phyloP scores from a whole-genome alignment of 2,329 filamentous ascomycete species.

The Sarocladium strictum region DNA sequence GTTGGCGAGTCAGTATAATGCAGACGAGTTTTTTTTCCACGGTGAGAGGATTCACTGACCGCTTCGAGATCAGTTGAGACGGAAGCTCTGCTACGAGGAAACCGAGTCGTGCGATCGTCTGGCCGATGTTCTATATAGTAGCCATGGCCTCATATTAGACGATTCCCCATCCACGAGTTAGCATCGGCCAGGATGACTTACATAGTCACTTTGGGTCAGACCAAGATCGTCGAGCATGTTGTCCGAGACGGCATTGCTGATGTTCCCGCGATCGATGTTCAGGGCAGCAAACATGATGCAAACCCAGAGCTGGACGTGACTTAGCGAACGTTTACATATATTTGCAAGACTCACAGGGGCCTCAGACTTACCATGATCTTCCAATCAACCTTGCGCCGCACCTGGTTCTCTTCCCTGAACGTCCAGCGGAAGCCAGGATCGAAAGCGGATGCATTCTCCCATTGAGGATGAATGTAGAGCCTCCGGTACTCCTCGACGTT shows the following conservation, averaged over 20 bases:
- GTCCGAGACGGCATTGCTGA: constrained; percentile 29
- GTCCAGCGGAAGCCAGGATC: constrained; percentile 29
- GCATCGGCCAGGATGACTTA: constrained; percentile 13
- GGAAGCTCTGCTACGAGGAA: constrained; percentile 48
- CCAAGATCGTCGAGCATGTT: constrained; percentile 27
- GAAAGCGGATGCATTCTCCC: constrained; percentile 29
- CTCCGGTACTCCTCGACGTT: constrained; percentile 28
- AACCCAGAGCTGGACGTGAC: constrained; percentile 23
- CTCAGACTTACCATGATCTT: constrained; percentile 27
- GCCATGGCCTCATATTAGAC: too few species aligned
- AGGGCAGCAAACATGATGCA: constrained; percentile 29
- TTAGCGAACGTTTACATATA: not conserved
- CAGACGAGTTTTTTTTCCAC: too few species aligned
- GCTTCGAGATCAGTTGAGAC: constrained; percentile 44
- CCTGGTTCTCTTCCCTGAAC: constrained; percentile 26
- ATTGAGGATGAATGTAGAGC: constrained; percentile 27
- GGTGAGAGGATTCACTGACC: constrained; percentile 15
- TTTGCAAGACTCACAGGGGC: not conserved
- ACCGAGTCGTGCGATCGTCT: constrained; percentile 26
- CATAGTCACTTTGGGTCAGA: constrained; percentile 22
- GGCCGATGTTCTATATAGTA: constrained; percentile 21
- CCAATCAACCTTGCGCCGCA: constrained; percentile 28
- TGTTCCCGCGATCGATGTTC: constrained; percentile 30
- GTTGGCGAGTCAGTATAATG: too few species aligned
- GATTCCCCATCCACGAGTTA: too few species aligned